These are phyloP conservation scores for Strigomonas galati DNA, from an alignment of 208 protist species.

Conservation along the genomic window DNA sequence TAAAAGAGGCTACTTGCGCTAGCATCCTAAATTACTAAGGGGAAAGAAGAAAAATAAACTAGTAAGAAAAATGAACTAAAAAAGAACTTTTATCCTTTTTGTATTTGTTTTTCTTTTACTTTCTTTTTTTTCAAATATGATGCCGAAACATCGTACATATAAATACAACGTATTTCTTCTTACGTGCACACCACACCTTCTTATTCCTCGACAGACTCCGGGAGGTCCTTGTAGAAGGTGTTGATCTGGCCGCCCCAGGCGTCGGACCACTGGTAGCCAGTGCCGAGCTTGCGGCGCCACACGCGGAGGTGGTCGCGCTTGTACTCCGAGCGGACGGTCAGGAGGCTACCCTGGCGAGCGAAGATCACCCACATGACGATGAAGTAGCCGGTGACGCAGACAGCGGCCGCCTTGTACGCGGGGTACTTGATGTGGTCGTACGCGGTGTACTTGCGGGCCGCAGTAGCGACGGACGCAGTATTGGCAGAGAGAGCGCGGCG, in stretches of 20 bases:
- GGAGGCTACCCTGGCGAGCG: slow-evolving; percentile 47
- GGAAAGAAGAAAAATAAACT: slow-evolving; percentile 14
- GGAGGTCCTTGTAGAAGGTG: slow-evolving; percentile 79
- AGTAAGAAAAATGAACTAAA: not conserved
- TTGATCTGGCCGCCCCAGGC: slow-evolving; percentile 79
- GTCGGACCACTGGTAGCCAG: slow-evolving; percentile 87
- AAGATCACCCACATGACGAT: slow-evolving; percentile 74
- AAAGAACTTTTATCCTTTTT: not conserved
- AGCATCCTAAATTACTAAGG: not conserved
- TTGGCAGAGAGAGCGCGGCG: slow-evolving; percentile 59
- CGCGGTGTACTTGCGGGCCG: slow-evolving; percentile 66
- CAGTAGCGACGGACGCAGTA: slow-evolving; percentile 25
- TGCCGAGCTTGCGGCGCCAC: slow-evolving; percentile 84
- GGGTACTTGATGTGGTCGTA: slow-evolving; percentile 86
- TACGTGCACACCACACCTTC: too few species aligned
- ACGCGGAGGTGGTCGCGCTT: slow-evolving; percentile 82
- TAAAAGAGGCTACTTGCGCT: not conserved
- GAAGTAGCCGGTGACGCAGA: slow-evolving; percentile 60
- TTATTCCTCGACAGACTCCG: slow-evolving; percentile 62
- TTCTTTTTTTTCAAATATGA: not conserved
- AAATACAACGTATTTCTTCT: not conserved
- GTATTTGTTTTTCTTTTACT: not conserved
- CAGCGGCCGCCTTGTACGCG: slow-evolving; percentile 40
- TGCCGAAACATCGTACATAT: not conserved
- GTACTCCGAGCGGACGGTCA: slow-evolving; percentile 45